A percentile compares a stretch with the other conserved stretches of the same genome.
Evolutionary conservation across 1,139 yeast genomes (phyloP).

Genomic region (Candida smagusa): DNA sequence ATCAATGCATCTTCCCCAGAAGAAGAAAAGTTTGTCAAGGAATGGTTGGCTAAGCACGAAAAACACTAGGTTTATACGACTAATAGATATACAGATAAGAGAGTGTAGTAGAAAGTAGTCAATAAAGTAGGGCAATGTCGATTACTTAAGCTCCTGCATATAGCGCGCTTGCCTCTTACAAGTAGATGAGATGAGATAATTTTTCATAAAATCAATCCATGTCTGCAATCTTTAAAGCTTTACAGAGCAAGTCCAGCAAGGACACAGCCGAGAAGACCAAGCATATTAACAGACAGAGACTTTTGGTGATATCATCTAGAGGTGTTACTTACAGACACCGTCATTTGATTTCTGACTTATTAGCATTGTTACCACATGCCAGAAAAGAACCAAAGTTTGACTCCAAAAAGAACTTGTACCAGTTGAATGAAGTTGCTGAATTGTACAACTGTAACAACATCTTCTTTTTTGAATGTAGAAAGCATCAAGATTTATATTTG

Average conservation of each 20-base stretch:
- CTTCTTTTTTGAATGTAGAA: slow-evolving; percentile 91
- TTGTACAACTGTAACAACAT: slow-evolving; percentile 95
- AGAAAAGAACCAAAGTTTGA: slow-evolving; percentile 96
- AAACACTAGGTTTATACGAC: slow-evolving; percentile 26
- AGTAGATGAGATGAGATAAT: slow-evolving; percentile 17
- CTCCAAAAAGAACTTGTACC: slow-evolving; percentile 83
- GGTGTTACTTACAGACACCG: slow-evolving; percentile 96
- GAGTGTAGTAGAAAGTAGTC: too few relatives aligned
- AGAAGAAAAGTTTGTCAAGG: slow-evolving; percentile 72
- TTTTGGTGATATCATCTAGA: slow-evolving; percentile 85
- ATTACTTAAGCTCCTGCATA: too few relatives aligned
- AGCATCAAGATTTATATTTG: slow-evolving; percentile 90
- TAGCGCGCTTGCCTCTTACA: background rate
- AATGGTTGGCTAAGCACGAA: slow-evolving; percentile 40
- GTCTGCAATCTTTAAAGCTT: slow-evolving; percentile 70
- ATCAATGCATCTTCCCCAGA: slow-evolving; percentile 79
- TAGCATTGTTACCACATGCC: slow-evolving; percentile 84
- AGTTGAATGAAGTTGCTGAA: slow-evolving; percentile 93
- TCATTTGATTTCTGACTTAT: slow-evolving; percentile 82
- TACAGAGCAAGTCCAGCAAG: slow-evolving; percentile 49
- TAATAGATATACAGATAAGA: background rate
- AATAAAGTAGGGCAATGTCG: too few relatives aligned
- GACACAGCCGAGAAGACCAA: slow-evolving; percentile 47
- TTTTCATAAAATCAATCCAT: slow-evolving; percentile 21
- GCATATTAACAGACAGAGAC: slow-evolving; percentile 74